phyloP scores from a whole-genome alignment of 495 filamentous ascomycete genomes.

The Penicillium daleae region DNA sequence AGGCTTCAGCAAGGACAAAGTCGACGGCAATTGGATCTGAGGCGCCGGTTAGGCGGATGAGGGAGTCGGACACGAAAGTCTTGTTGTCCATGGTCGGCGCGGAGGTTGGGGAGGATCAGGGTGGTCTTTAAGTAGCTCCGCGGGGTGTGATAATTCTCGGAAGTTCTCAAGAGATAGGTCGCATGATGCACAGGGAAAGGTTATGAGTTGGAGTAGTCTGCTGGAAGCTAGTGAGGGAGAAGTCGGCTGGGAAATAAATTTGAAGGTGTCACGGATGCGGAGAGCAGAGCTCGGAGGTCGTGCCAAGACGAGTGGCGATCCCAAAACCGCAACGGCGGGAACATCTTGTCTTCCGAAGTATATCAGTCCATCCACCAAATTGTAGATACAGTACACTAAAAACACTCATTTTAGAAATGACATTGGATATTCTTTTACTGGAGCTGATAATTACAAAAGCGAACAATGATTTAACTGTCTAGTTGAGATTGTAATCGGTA shows the following conservation, averaged over 20 bases:
- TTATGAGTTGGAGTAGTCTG: neutral
- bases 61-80: slow-evolving; percentile 51
- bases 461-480: too few species aligned
- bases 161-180: neutral
- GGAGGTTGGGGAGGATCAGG: neutral
- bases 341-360: slow-evolving; percentile 10
- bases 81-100: slow-evolving; percentile 44
- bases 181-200: slow-evolving; percentile 1
- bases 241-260: neutral
- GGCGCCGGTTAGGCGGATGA: slow-evolving; percentile 58
- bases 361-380: neutral
- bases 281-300: slow-evolving; percentile 19
- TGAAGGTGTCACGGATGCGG: neutral
- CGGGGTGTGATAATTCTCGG: neutral
- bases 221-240: neutral
- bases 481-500: too few species aligned
- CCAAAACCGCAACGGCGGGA: slow-evolving; percentile 3
- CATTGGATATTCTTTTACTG: neutral
- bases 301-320: slow-evolving; percentile 29
- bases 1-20: slow-evolving; percentile 64
- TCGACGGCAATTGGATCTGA: slow-evolving; percentile 64
- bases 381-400: neutral
- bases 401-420: neutral
- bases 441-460: too few species aligned
- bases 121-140: neutral